Percentiles rank a stretch among this genome's conserved stretches.
phyloP scores from a whole-genome alignment of 1,284 basidiomycete species.

The Athelia psychrophila region DNA sequence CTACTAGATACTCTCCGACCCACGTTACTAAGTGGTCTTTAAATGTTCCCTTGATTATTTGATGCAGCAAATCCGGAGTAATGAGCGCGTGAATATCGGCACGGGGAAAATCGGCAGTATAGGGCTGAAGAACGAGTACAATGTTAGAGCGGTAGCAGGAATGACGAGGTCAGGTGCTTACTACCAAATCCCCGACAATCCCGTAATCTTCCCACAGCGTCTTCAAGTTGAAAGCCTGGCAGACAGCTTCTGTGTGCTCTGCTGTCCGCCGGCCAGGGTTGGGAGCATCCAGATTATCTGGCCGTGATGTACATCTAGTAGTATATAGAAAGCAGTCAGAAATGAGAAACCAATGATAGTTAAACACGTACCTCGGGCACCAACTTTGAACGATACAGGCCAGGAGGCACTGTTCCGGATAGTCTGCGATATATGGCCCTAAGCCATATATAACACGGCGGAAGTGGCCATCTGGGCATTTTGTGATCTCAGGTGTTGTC shows the following conservation, averaged over 20 bases:
- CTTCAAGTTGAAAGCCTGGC: slow-evolving; percentile 6
- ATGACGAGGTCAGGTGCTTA: slow-evolving; percentile 7
- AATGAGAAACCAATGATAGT: neutral
- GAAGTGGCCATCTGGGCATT: slow-evolving; percentile 29
- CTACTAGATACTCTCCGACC: slow-evolving; percentile 4
- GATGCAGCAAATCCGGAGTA: slow-evolving; percentile 17
- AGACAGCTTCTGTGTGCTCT: slow-evolving; percentile 21
- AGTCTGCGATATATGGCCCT: slow-evolving; percentile 34
- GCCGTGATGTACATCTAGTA: slow-evolving; percentile 21
- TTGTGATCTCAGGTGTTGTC: slow-evolving; percentile 19
- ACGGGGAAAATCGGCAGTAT: slow-evolving; percentile 9
- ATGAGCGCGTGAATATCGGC: slow-evolving; percentile 8
- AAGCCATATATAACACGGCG: slow-evolving; percentile 24
- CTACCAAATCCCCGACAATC: slow-evolving; percentile 21
- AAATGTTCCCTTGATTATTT: slow-evolving; percentile 16
- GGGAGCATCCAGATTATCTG: slow-evolving; percentile 16
- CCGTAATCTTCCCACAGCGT: slow-evolving; percentile 29
- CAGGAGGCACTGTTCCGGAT: slow-evolving; percentile 31
- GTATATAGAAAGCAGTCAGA: neutral
- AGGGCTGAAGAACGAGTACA: slow-evolving; percentile 8
- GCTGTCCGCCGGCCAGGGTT: slow-evolving; percentile 16
- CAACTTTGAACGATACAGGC: slow-evolving; percentile 26
- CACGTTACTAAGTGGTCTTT: slow-evolving; percentile 15
- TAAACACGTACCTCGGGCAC: slow-evolving; percentile 28
- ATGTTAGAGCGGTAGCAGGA: no score